phyloP scores from a whole-genome alignment of 805 yeast genomes.

The Zygosaccharomyces pseudorouxii region DNA sequence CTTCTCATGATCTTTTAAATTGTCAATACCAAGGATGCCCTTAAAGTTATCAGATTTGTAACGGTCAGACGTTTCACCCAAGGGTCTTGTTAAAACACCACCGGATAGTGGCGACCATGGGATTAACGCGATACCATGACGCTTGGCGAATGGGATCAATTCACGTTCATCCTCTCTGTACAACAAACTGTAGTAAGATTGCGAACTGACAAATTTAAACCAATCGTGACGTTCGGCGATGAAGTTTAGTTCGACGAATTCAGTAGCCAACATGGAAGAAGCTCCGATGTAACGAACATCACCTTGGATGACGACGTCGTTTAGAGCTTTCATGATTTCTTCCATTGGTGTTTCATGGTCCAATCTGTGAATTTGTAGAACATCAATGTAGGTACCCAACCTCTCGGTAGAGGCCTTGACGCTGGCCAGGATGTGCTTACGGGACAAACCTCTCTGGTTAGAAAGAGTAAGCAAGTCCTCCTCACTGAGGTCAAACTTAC shows the following conservation, averaged over 20 bases:
- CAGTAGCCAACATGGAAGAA: constrained; percentile 52
- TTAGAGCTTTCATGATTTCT: constrained; percentile 54
- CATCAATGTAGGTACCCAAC: constrained; percentile 50
- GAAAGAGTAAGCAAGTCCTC: constrained; percentile 19
- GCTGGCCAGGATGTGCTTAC: constrained; percentile 32
- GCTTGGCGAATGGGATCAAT: constrained; percentile 50
- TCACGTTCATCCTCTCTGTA: constrained; percentile 63
- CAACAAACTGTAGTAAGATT: constrained; percentile 51
- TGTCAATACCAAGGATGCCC: not conserved
- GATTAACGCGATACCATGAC: constrained; percentile 49
- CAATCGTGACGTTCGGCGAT: constrained; percentile 53
- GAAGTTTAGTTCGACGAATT: constrained; percentile 50
- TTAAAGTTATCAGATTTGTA: constrained; percentile 7
- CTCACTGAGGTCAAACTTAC: not conserved
- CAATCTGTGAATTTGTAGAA: constrained; percentile 53
- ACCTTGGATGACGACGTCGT: constrained; percentile 46
- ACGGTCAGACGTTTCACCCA: constrained; percentile 13
- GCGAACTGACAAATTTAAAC: constrained; percentile 59
- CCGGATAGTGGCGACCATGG: constrained; percentile 60
- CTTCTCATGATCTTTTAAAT: constrained; percentile 20
- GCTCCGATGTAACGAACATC: constrained; percentile 47
- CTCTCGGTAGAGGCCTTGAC: constrained; percentile 39
- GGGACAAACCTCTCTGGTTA: constrained; percentile 37
- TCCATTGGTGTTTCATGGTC: constrained; percentile 45
- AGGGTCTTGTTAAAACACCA: constrained; percentile 52